A percentile compares a stretch with the other conserved stretches of the same genome.
Conservation (phyloP, 257 asterid genomes). For the Salvia splendens region DNA sequence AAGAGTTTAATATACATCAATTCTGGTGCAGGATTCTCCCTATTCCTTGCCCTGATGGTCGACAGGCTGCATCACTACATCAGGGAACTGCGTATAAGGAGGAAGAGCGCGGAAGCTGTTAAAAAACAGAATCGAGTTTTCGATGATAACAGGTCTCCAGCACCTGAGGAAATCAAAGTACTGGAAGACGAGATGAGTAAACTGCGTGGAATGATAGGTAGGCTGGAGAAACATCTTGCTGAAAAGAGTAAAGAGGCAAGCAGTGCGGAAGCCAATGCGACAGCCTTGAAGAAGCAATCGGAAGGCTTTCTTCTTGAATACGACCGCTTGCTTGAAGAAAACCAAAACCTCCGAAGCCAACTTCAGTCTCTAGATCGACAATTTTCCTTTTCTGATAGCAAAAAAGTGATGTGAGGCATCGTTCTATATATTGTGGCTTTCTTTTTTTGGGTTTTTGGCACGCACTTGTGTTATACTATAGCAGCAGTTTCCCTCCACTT, state of each 20-base stretch:
- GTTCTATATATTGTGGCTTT: constrained; percentile 8
- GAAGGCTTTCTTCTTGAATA: constrained; percentile 89
- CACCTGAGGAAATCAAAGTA: constrained; percentile 49
- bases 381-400: constrained; percentile 66
- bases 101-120: constrained; percentile 68
- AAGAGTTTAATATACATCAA: constrained; percentile 4
- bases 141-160: constrained; percentile 53
- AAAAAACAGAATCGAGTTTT: constrained; percentile 66
- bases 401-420: constrained; percentile 58
- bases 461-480: constrained; percentile 28
- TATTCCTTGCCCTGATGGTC: constrained; percentile 79
- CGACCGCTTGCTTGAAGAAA: constrained; percentile 84
- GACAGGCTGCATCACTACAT: constrained; percentile 85
- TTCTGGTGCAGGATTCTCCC: constrained; percentile 62
- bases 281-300: constrained; percentile 80
- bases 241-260: constrained; percentile 58
- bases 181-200: constrained; percentile 59
- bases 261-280: constrained; percentile 68
- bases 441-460: constrained; percentile 22
- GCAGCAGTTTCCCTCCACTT: constrained; percentile 19
- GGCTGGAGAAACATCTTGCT: constrained; percentile 59
- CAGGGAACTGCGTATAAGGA: constrained; percentile 73
- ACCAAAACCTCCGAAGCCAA: constrained; percentile 73
- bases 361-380: constrained; percentile 68
- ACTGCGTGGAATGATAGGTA: constrained; percentile 46